Evolutionary conservation across 306 rosid species (phyloP).

Genomic region (Betula pendula): DNA sequence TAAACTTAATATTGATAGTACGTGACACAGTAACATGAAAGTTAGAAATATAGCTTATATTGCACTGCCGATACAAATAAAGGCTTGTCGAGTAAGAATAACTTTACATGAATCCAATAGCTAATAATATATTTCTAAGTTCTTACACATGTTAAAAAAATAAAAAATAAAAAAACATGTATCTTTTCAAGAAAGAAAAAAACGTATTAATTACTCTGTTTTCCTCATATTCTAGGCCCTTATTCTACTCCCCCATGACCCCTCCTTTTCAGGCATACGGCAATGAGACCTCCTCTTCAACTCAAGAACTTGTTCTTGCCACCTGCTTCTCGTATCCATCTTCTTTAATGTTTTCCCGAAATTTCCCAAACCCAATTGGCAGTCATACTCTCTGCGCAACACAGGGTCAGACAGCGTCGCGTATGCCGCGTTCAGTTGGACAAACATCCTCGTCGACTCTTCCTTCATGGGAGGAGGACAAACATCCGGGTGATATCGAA

Average conservation of each 20-base stretch:
- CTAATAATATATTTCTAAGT: no score
- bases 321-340: conserved; percentile 21
- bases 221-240: conserved; percentile 30
- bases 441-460: conserved; percentile 52
- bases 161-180: not conserved
- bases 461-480: conserved; percentile 49
- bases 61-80: no score
- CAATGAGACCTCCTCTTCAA: conserved; percentile 45
- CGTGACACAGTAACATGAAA: no score
- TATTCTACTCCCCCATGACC: conserved; percentile 48
- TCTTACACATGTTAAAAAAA: no score
- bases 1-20: no score
- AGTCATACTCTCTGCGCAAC: conserved; percentile 53
- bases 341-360: not conserved
- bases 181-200: not conserved
- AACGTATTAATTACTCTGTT: conserved; percentile 5
- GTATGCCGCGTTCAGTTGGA: conserved; percentile 55
- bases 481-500: conserved; percentile 58
- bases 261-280: conserved; percentile 30
- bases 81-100: no score
- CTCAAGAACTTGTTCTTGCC: conserved; percentile 52
- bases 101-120: no score
- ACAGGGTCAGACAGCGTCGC: conserved; percentile 47
- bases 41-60: no score
- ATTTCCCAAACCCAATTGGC: conserved; percentile 30